Base-by-base conservation (phyloP, 1,284 basidiomycete species). In the Ustilago tritici region DNA sequence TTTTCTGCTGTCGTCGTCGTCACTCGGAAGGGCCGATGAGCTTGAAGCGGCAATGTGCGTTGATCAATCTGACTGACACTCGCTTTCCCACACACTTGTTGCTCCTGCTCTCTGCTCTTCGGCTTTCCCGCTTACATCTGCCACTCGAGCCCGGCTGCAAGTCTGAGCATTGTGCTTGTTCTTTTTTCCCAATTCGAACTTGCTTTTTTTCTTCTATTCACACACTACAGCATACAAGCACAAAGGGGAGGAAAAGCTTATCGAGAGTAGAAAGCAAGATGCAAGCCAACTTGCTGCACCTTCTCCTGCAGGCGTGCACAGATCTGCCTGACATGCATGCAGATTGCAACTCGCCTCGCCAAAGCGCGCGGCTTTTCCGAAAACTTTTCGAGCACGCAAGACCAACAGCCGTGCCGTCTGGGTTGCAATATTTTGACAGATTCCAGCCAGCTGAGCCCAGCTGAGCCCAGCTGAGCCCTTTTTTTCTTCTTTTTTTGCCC, bases 311-410 rank as follows among this genome's bases (percentile, higher is more conserved):
- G 61, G 70, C 70, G 59, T 67, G 70, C 70, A 64, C 70, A 63
- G 70, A 73, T 73, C 70, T 73, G 65, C 70, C 40, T 41, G 36
- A 56, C 46, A 52, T 72, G 65, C 70, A 72, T 65, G 52, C 57
- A 65, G 50, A 9, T 32, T 55, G 41, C 17, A 35, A 23, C 32
- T 15, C 52, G 19, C 43, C 61, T 63, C 54, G 54, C 61, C 53
- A 47, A n/a, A 10, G 1, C 53, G 34, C 32, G 23, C 53, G 35
- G 47, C 56, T 58, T 58, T 43, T 17, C 43, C 46, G 12, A 31
- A 38, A 17, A 14, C 31, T 32, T 32, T 32, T 4, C 23, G 17
- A 23, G 8, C 52, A 19, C 11, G 31, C 15, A 34, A 54, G 19
- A 56, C 54, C 54, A 40, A 56, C 54, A 41, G 23, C 41, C 23